A percentile compares a stretch with the other conserved stretches of the same genome.
These are phyloP conservation scores for Candida ficus DNA, from an alignment of 805 yeast species.

Conservation along the genomic window DNA sequence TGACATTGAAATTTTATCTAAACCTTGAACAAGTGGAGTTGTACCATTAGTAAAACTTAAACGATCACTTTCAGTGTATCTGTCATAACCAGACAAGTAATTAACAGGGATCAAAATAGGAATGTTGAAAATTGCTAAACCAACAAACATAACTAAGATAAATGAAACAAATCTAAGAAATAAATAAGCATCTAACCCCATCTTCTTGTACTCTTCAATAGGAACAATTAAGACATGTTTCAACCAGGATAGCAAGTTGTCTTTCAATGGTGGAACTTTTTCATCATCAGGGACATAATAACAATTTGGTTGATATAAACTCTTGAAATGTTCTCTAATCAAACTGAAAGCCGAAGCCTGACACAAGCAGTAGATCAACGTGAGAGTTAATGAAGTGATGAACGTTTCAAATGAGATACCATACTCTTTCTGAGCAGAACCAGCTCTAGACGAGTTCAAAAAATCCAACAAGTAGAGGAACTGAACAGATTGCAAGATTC, in stretches of 20 bases:
- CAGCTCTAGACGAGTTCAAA: slow-evolving; percentile 49
- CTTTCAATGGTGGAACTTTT: slow-evolving; percentile 33
- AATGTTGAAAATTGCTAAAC: slow-evolving; percentile 48
- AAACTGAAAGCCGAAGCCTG: slow-evolving; percentile 43
- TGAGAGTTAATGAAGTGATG: slow-evolving; percentile 48
- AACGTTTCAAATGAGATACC: slow-evolving; percentile 57
- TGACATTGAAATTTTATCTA: slow-evolving; percentile 69
- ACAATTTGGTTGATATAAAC: slow-evolving; percentile 53
- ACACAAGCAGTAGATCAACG: slow-evolving; percentile 46
- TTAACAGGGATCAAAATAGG: slow-evolving; percentile 65
- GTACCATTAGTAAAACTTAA: slow-evolving; percentile 21
- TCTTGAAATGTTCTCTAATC: slow-evolving; percentile 30
- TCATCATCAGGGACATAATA: slow-evolving; percentile 35
- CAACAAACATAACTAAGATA: slow-evolving; percentile 44
- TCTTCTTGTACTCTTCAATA: slow-evolving; percentile 38
- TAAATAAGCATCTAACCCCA: slow-evolving; percentile 74
- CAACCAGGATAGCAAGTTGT: slow-evolving; percentile 55
- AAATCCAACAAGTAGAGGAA: slow-evolving; percentile 30
- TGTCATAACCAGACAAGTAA: slow-evolving; percentile 27
- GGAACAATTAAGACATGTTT: slow-evolving; percentile 35
- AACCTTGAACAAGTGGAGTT: slow-evolving; percentile 33
- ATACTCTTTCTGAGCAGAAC: slow-evolving; percentile 50
- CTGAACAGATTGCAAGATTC: slow-evolving; percentile 10
- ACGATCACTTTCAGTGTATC: slow-evolving; percentile 16
- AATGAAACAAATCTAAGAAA: slow-evolving; percentile 58